Percentiles rank a stretch among this genome's conserved stretches.
phyloP scores from a whole-genome alignment of 306 rosid species.

The Heteromeles arbutifolia region DNA sequence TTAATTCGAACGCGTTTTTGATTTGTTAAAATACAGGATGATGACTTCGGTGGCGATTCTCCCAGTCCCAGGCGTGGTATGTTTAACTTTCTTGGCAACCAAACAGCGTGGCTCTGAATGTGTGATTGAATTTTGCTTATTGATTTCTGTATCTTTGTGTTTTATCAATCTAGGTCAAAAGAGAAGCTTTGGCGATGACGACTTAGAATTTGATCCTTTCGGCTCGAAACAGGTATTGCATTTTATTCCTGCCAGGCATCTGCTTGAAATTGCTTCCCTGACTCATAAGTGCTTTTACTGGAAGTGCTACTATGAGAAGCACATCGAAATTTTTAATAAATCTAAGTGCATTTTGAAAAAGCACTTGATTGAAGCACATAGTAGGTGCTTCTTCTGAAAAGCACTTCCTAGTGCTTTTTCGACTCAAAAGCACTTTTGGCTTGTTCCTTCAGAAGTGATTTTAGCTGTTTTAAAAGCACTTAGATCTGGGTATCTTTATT shows the following conservation, averaged over 20 bases:
- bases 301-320: no score
- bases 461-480: no score
- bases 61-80: slow-evolving; percentile 41
- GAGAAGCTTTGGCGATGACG: slow-evolving; percentile 69
- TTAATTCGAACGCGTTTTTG: neutral
- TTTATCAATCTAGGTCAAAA: slow-evolving; percentile 34
- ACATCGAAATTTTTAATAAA: no score
- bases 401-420: no score
- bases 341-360: no score
- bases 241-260: neutral
- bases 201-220: slow-evolving; percentile 54
- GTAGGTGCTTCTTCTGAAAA: no score
- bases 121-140: neutral
- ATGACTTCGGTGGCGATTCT: slow-evolving; percentile 74
- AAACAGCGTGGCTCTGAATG: neutral
- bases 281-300: no score
- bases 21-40: slow-evolving; percentile 43
- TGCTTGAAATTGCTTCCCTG: neutral
- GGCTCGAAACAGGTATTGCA: slow-evolving; percentile 55
- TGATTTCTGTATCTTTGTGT: neutral
- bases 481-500: no score
- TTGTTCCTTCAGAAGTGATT: no score
- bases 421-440: no score
- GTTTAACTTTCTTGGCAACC: neutral
- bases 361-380: no score